A percentile compares a stretch with the other conserved stretches of the same genome.
These are phyloP conservation scores for Diaporthe sp. DNA, from an alignment of 2,329 filamentous ascomycete species.

Conservation along the genomic window DNA sequence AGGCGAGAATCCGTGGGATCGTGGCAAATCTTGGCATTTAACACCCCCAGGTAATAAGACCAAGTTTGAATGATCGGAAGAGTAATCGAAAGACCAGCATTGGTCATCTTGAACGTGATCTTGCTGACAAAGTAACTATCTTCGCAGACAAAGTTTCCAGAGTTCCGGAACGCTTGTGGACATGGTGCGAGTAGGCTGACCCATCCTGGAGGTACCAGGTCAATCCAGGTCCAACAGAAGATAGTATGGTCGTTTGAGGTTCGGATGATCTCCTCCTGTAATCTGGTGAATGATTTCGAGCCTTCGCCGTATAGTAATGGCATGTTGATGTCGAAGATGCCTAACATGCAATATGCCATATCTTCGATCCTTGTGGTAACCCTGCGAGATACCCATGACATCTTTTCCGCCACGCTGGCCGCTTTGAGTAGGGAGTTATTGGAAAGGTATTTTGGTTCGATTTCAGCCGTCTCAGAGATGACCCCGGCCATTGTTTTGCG, in stretches of 20 bases:
- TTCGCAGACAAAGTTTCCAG: neutral
- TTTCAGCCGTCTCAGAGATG: conserved; percentile 29
- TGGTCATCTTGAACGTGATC: neutral
- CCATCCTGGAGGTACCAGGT: neutral
- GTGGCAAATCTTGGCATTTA: neutral
- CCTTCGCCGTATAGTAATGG: conserved; percentile 49
- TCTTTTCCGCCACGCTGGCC: conserved; percentile 43
- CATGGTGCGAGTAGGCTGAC: neutral
- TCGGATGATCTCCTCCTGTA: conserved; percentile 47
- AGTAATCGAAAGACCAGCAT: neutral
- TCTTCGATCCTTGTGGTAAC: conserved; percentile 45
- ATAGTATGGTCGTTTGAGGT: conserved; percentile 37
- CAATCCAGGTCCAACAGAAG: conserved; percentile 37
- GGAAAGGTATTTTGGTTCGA: neutral
- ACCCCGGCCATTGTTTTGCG: neutral
- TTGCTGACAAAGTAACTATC: accelerated
- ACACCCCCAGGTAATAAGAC: neutral
- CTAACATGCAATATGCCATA: conserved; percentile 44
- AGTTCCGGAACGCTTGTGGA: neutral
- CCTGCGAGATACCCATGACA: conserved; percentile 47
- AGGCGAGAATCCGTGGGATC: neutral
- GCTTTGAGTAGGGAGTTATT: neutral
- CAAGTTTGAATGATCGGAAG: neutral
- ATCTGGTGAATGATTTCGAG: conserved; percentile 43
- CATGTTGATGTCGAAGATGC: conserved; percentile 48